A percentile compares a stretch with the other conserved stretches of the same genome.
phyloP scores from a whole-genome alignment of 2,329 filamentous ascomycete genomes.

The Fusarium devonianum region DNA sequence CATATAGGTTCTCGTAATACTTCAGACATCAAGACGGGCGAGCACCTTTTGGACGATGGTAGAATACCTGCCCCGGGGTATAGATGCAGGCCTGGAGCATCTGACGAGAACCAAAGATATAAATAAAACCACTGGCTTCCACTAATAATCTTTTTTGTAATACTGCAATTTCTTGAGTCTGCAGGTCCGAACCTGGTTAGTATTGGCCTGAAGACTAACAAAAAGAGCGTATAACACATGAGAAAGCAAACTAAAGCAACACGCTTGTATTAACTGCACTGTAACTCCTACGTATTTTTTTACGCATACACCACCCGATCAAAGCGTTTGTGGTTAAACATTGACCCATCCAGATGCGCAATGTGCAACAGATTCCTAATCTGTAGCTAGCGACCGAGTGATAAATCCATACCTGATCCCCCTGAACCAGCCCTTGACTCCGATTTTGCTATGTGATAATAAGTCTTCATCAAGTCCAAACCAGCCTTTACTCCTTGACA shows the following conservation, averaged over 20 bases:
- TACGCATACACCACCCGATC: background rate
- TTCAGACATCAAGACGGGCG: too few relatives aligned
- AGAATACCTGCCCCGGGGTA: too few relatives aligned
- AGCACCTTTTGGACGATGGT: too few relatives aligned
- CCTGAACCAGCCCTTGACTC: constrained; percentile 21
- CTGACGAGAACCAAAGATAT: too few relatives aligned
- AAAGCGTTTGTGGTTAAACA: background rate
- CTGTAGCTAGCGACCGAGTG: constrained; percentile 13
- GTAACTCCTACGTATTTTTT: constrained; percentile 9
- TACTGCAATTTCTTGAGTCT: too few relatives aligned
- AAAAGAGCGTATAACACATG: too few relatives aligned
- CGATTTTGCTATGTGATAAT: background rate
- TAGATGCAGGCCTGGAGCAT: too few relatives aligned
- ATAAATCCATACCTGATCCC: constrained; percentile 1
- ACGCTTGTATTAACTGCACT: constrained; percentile 9
- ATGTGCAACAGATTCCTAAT: constrained; percentile 8
- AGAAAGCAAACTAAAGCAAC: background rate
- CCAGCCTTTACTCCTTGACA: constrained; percentile 53
- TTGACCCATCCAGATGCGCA: background rate
- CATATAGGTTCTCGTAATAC: too few relatives aligned
- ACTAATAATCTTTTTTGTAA: too few relatives aligned
- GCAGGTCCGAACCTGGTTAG: too few relatives aligned
- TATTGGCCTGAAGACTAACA: too few relatives aligned
- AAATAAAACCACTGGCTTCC: too few relatives aligned
- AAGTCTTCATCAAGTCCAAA: background rate